Evolutionary conservation across 495 filamentous ascomycete genomes (phyloP).

Genomic region (Xylaria palmicola): DNA sequence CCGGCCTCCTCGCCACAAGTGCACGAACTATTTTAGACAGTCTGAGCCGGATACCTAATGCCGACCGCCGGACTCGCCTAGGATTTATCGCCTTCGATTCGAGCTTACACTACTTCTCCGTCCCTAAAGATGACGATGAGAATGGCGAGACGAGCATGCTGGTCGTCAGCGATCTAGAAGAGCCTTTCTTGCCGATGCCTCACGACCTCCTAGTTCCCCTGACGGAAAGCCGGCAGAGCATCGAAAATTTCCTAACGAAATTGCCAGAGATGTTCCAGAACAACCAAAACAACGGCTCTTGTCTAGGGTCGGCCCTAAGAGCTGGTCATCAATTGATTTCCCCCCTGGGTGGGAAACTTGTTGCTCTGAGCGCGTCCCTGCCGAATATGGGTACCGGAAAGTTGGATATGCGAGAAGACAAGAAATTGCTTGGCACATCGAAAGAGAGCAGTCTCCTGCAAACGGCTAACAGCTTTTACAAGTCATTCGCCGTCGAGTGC

Average conservation of each 20-base stretch:
- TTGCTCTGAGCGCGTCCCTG: conserved; percentile 81
- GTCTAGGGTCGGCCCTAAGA: conserved; percentile 89
- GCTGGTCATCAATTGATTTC: conserved; percentile 95
- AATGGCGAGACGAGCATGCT: conserved; percentile 83
- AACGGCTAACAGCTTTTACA: conserved; percentile 94
- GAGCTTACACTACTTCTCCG: conserved; percentile 91
- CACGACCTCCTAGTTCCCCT: conserved; percentile 90
- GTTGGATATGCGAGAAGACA: conserved; percentile 92
- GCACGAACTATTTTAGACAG: conserved; percentile 94
- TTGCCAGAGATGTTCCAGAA: conserved; percentile 96
- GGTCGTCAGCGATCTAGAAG: conserved; percentile 92
- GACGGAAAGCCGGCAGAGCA: conserved; percentile 82
- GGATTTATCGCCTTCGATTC: conserved; percentile 97
- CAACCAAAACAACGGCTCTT: conserved; percentile 79
- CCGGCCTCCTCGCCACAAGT: conserved; percentile 89
- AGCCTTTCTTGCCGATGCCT: conserved; percentile 91
- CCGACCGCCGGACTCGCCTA: conserved; percentile 84
- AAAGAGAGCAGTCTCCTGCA: conserved; percentile 87
- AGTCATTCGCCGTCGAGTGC: conserved; percentile 98
- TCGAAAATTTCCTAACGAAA: conserved; percentile 87
- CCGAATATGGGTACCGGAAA: conserved; percentile 91
- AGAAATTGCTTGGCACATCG: conserved; percentile 90
- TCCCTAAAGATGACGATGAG: conserved; percentile 83
- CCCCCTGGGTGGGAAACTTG: conserved; percentile 89
- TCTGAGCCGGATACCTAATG: conserved; percentile 94